Percentiles rank a stretch among this genome's conserved stretches.
These are phyloP conservation scores for Sporisorium scitamineum DNA, from an alignment of 1,284 basidiomycete genomes.

Conservation along the genomic window DNA sequence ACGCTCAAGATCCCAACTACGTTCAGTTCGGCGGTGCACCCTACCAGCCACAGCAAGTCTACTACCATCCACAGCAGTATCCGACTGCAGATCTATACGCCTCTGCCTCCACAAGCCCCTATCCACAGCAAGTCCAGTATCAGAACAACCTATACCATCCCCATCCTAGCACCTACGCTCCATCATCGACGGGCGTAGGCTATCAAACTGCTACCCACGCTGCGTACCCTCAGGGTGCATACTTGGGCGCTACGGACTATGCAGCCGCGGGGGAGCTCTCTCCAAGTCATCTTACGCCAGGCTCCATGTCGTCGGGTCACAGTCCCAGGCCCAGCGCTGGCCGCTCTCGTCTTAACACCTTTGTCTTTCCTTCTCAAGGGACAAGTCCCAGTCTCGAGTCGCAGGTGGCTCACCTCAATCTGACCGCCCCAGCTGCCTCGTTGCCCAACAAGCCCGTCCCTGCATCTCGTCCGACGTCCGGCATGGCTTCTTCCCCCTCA, in stretches of 20 bases:
- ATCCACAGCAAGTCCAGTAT: conserved; percentile 15
- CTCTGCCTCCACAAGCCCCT: conserved; percentile 7
- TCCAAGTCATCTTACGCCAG: conserved; percentile 11
- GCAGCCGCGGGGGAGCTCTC: background rate
- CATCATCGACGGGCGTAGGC: background rate
- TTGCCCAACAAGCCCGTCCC: conserved; percentile 7
- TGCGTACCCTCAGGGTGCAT: conserved; percentile 13
- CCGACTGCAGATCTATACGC: conserved; percentile 24
- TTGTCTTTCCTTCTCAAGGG: conserved; percentile 18
- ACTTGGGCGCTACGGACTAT: conserved; percentile 7
- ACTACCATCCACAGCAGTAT: conserved; percentile 23
- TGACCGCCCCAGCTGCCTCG: conserved; percentile 1
- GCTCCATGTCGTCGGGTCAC: conserved; percentile 19
- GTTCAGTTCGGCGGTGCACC: conserved; percentile 9
- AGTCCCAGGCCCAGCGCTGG: conserved; percentile 27
- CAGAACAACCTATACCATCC: background rate
- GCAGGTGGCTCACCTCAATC: conserved; percentile 18
- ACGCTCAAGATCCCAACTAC: conserved; percentile 14
- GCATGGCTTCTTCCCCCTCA: background rate
- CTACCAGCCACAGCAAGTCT: conserved; percentile 15
- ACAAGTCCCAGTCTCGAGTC: conserved; percentile 23
- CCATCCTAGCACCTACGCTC: conserved; percentile 7
- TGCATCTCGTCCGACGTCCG: background rate
- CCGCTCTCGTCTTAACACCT: conserved; percentile 16
- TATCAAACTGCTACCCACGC: background rate